phyloP scores from a whole-genome alignment of 345 rosid species.

The Excoecaria cochinchinensis region DNA sequence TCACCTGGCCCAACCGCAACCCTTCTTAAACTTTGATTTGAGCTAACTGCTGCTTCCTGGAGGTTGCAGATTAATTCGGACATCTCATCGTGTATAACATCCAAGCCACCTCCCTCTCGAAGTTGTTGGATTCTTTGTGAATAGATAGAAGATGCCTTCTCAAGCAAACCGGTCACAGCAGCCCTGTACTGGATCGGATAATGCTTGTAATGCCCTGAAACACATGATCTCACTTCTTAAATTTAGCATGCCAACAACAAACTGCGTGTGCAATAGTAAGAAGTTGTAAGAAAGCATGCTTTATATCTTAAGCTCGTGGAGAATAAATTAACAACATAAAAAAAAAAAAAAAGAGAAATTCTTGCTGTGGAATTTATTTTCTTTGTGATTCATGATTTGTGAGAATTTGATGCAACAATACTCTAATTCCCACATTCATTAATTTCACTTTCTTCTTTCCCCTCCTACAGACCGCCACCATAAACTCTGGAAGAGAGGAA shows the following conservation, averaged over 20 bases:
- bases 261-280: background rate
- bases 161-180: constrained; percentile 63
- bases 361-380: background rate
- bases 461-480: background rate
- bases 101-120: constrained; percentile 49
- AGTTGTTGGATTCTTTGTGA: constrained; percentile 47
- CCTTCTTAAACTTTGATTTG: constrained; percentile 85
- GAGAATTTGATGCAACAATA: background rate
- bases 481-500: background rate
- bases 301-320: background rate
- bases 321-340: background rate
- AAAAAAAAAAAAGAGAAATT: background rate
- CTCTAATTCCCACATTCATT: background rate
- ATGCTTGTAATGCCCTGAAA: constrained; percentile 46
- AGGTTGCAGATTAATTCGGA: constrained; percentile 79
- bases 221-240: background rate
- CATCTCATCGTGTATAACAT: constrained; percentile 56
- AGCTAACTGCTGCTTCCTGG: constrained; percentile 82
- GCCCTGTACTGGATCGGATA: constrained; percentile 71
- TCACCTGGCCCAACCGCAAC: constrained; percentile 76
- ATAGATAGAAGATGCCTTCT: constrained; percentile 50
- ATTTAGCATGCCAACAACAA: background rate
- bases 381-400: background rate
- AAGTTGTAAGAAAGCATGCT: background rate
- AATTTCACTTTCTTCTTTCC: background rate